These are phyloP conservation scores for Paraphaeosphaeria sporulosa DNA, from an alignment of 2,329 filamentous ascomycete species.

Conservation along the genomic window DNA sequence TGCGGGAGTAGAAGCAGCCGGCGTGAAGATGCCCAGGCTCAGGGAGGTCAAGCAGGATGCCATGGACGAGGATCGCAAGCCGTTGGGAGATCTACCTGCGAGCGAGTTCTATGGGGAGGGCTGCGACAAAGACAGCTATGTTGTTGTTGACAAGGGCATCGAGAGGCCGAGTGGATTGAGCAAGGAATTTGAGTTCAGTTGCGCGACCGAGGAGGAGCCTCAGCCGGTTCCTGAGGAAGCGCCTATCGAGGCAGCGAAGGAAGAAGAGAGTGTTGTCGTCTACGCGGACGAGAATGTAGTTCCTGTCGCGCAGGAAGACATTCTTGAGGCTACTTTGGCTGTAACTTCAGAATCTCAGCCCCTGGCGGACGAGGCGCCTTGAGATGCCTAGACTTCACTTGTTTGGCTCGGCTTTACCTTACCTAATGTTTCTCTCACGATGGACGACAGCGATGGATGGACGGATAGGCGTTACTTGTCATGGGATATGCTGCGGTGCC, in stretches of 20 bases:
- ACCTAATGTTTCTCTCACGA: background rate
- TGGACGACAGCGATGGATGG: background rate
- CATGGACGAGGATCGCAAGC: constrained; percentile 51
- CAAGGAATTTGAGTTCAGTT: constrained; percentile 41
- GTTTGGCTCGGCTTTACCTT: background rate
- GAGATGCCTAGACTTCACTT: background rate
- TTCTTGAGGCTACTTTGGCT: background rate
- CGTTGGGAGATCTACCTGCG: constrained; percentile 46
- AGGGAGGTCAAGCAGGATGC: constrained; percentile 43
- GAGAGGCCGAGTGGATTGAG: constrained; percentile 46
- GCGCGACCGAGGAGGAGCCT: constrained; percentile 21
- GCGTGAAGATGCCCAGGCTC: constrained; percentile 38
- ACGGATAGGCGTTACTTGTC: background rate
- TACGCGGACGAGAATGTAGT: background rate
- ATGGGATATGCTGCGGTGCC: background rate
- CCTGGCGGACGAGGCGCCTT: background rate
- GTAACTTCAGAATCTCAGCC: background rate
- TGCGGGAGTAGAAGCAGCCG: constrained; percentile 23
- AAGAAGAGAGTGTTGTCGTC: background rate
- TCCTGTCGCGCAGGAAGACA: background rate
- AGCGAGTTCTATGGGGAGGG: constrained; percentile 51
- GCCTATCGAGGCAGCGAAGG: constrained; percentile 1
- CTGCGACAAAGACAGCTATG: constrained; percentile 42
- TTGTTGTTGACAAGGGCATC: constrained; percentile 47
- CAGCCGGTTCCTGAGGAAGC: background rate